Conservation (phyloP, 257 asterid species). For the Ocimum tenuiflorum region DNA sequence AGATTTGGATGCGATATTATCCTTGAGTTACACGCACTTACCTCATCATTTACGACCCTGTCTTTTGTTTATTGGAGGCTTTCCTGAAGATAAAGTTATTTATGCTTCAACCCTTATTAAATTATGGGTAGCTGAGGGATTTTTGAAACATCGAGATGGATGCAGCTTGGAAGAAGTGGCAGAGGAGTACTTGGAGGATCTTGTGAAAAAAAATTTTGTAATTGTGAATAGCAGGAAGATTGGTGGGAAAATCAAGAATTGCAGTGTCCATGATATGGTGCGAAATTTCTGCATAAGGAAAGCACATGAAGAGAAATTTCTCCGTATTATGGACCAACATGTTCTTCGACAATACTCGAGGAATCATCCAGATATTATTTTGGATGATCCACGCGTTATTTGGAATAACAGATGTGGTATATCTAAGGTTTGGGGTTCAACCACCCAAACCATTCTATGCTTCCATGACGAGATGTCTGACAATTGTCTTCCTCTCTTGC, state of each 20-base stretch:
- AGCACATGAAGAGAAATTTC: slow-evolving; percentile 2
- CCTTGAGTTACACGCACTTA: slow-evolving; percentile 1
- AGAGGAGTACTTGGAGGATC: slow-evolving; percentile 12
- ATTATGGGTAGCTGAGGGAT: slow-evolving; percentile 6
- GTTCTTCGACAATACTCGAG: no score
- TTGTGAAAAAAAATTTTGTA: background rate
- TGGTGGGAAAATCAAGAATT: background rate
- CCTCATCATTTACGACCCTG: slow-evolving; percentile 16
- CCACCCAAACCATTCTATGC: no score
- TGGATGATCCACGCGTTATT: no score
- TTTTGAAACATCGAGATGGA: background rate
- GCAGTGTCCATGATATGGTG: slow-evolving; percentile 10
- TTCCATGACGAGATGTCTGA: no score
- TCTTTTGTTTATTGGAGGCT: background rate
- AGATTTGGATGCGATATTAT: background rate
- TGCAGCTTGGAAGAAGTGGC: background rate
- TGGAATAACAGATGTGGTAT: no score
- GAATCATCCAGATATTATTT: no score
- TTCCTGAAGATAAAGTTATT: background rate
- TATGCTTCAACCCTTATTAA: background rate
- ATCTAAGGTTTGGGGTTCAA: no score
- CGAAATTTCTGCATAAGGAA: slow-evolving; percentile 2
- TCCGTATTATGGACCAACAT: no score
- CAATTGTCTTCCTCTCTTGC: no score
- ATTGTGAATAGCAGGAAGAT: background rate